Evolutionary conservation across 2,329 filamentous ascomycete species (phyloP), one percentile per base, ranked within the genome.

Genomic region (Coleophoma eucalyptorum): DNA sequence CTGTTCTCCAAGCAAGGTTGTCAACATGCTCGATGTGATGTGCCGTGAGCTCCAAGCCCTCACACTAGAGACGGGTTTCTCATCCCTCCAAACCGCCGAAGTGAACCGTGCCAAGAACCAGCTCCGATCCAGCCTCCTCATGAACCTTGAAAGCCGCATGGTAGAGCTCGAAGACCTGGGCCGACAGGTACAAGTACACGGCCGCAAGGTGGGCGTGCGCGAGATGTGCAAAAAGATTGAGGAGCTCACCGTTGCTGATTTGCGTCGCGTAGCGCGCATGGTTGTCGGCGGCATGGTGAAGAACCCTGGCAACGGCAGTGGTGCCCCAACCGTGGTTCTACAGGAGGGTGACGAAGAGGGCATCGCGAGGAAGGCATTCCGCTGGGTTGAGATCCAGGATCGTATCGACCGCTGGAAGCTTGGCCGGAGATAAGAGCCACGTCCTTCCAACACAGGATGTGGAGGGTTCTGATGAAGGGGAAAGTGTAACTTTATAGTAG

Each of bases 101-200:
- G 93, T 99, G 51, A 83, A 85, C 65, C 86, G 94, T 46, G 94
- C 94, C 16, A 99, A 99, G 81, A 99, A 99, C 69, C 94, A 99
- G 74, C 83, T 99, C 15, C 84, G 92, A 40, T 92, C 86, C 13
- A 89, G 84, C 51, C 77, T 99, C 38, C 80, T 99, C 46, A 99
- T 99, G 94, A 99, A 99, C 72, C 82, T 99, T 26, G 94, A 99
- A 74, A 91, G 85, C 60, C 81, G 94, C 53, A 97, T 99, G 91
- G 91, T 99, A 10, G 94, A 97, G 73, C 80, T 99, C 6, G 94
- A 99, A 71, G 94, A 99, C 67, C 79, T 99, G 0, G 94, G 94
- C 19, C 77, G 94, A 55, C 93, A 97, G 68, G 90, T 99, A 11
- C 94, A 97, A 74, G 90, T 97, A n/a, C 92, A 97, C 66, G 94